Percentiles rank a stretch among this genome's conserved stretches.
phyloP scores from a whole-genome alignment of 2,329 filamentous ascomycete species.

The Arthrobotrys pseudoclavata region DNA sequence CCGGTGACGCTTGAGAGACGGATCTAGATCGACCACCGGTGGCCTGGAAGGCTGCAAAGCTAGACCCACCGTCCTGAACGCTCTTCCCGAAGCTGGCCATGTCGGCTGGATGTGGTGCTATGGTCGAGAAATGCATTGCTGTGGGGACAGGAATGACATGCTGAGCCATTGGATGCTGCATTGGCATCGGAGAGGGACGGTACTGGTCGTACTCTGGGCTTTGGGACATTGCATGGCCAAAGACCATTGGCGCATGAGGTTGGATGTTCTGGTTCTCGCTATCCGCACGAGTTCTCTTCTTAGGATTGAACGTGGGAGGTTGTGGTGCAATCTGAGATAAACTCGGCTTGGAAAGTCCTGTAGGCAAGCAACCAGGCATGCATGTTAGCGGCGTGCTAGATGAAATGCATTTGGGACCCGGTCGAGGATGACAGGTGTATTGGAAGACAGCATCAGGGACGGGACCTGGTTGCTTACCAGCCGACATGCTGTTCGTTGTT shows the following conservation, averaged over 20 bases:
- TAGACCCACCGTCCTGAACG: constrained; percentile 48
- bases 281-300: constrained; percentile 43
- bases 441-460: too few species aligned
- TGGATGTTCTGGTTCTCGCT: constrained; percentile 42
- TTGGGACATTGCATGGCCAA: constrained; percentile 51
- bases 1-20: constrained; percentile 50
- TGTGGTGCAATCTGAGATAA: constrained; percentile 42
- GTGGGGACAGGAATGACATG: constrained; percentile 48
- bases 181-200: constrained; percentile 48
- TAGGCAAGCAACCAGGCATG: constrained; percentile 1
- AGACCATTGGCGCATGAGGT: constrained; percentile 45
- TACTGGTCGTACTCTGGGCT: constrained; percentile 57
- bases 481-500: constrained; percentile 55
- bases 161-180: constrained; percentile 45
- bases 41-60: constrained; percentile 54
- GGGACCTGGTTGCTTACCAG: constrained; percentile 48
- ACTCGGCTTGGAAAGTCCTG: constrained; percentile 46
- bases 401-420: background rate
- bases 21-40: constrained; percentile 50
- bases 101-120: constrained; percentile 43
- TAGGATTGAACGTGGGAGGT: constrained; percentile 41
- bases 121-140: constrained; percentile 56
- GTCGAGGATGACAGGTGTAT: too few species aligned
- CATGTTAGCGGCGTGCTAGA: constrained; percentile 16
- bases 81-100: constrained; percentile 56